Conservation (phyloP, 805 yeast species). For the Metschnikowia chrysomelidarum region DNA sequence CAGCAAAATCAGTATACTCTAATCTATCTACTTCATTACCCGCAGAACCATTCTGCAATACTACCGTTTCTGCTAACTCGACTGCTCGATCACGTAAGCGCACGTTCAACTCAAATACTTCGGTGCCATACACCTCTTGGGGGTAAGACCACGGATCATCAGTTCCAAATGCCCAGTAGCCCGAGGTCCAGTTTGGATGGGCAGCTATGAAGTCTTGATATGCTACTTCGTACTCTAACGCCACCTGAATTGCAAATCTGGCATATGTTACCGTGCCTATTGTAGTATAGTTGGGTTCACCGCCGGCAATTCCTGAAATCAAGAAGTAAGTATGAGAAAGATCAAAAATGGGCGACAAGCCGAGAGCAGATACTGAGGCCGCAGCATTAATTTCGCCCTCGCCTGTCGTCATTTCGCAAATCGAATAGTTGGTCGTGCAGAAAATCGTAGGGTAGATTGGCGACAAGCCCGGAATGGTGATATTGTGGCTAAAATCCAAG, state of each 20-base stretch:
- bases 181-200: slow-evolving; percentile 52
- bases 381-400: slow-evolving; percentile 72
- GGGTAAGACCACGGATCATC: slow-evolving; percentile 50
- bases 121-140: slow-evolving; percentile 56
- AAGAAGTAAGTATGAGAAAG: slow-evolving; percentile 58
- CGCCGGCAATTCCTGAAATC: slow-evolving; percentile 66
- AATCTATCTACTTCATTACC: slow-evolving; percentile 45
- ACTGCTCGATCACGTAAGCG: slow-evolving; percentile 56
- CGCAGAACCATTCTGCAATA: slow-evolving; percentile 44
- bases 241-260: slow-evolving; percentile 59
- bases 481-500: slow-evolving; percentile 49
- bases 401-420: slow-evolving; percentile 66
- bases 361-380: slow-evolving; percentile 50
- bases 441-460: slow-evolving; percentile 56
- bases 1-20: slow-evolving; percentile 49
- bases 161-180: slow-evolving; percentile 56
- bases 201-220: slow-evolving; percentile 31
- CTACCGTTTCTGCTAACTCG: slow-evolving; percentile 45
- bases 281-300: slow-evolving; percentile 53
- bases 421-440: slow-evolving; percentile 49
- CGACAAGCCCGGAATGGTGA: slow-evolving; percentile 66
- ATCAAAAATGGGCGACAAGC: slow-evolving; percentile 55
- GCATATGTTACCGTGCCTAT: slow-evolving; percentile 60
- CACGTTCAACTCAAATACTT: slow-evolving; percentile 60
- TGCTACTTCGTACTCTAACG: slow-evolving; percentile 55